phyloP scores from a whole-genome alignment of 352 stramenopile species.

The Globisporangium abappressorium region DNA sequence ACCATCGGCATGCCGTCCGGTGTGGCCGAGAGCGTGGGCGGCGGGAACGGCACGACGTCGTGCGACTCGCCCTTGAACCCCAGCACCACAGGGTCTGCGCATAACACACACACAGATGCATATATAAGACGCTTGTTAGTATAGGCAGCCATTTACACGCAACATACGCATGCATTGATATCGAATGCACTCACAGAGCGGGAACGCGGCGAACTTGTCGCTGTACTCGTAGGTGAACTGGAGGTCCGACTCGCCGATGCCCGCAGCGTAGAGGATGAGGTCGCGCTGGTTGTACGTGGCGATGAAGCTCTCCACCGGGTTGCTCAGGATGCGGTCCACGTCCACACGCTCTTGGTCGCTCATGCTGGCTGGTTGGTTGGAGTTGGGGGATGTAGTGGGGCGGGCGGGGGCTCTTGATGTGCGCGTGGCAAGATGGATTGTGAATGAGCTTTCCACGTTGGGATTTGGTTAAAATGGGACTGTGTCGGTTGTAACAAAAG shows the following conservation, averaged over 20 bases:
- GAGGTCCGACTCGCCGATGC: constrained; percentile 83
- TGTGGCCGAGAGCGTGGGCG: constrained; percentile 49
- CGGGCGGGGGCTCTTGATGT: neutral
- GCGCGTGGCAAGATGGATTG: neutral
- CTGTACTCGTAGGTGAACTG: constrained; percentile 90
- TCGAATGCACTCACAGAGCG: constrained; percentile 45
- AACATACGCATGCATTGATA: neutral
- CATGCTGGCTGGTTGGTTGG: constrained; percentile 24
- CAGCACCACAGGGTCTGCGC: constrained; percentile 75
- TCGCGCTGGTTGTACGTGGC: constrained; percentile 88
- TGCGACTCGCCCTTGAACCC: constrained; percentile 86
- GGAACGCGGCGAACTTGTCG: constrained; percentile 85
- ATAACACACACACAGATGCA: neutral
- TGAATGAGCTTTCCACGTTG: neutral
- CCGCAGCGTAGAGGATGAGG: constrained; percentile 85
- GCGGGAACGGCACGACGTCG: constrained; percentile 87
- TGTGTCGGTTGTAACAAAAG: neutral
- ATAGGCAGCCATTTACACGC: neutral
- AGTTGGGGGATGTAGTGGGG: too few species aligned
- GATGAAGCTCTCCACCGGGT: constrained; percentile 42
- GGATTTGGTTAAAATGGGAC: neutral
- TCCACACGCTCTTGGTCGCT: constrained; percentile 31
- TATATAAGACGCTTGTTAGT: neutral
- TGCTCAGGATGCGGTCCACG: constrained; percentile 63
- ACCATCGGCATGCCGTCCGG: constrained; percentile 69